These are phyloP conservation scores for Trypanosoma brucei DNA, from an alignment of 208 protist genomes.

Conservation along the genomic window DNA sequence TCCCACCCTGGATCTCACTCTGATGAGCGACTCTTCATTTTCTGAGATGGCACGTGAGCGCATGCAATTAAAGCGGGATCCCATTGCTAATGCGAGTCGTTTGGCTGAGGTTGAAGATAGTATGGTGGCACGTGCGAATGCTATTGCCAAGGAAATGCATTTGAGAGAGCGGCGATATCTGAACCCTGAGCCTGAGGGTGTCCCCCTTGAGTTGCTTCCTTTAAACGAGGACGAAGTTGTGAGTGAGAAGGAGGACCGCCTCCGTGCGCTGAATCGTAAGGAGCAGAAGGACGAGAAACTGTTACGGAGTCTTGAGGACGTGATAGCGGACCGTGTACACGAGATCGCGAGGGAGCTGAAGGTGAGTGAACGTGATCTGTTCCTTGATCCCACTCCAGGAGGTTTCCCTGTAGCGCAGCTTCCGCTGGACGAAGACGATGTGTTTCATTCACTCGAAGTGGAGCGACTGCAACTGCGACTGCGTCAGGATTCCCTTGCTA, in stretches of 20 bases:
- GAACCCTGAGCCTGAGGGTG: constrained; percentile 53
- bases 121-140: constrained; percentile 56
- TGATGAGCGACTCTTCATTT: constrained; percentile 49
- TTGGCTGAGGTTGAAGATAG: constrained; percentile 60
- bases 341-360: constrained; percentile 59
- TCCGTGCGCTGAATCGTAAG: constrained; percentile 50
- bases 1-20: constrained; percentile 43
- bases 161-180: constrained; percentile 45
- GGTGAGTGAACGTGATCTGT: constrained; percentile 38
- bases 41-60: constrained; percentile 41
- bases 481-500: constrained; percentile 16
- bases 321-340: constrained; percentile 56
- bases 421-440: constrained; percentile 34
- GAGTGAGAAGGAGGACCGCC: constrained; percentile 42
- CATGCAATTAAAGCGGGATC: constrained; percentile 33
- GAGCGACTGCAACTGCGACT: constrained; percentile 50
- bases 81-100: constrained; percentile 45
- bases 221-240: constrained; percentile 58
- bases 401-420: constrained; percentile 45
- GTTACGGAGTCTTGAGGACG: constrained; percentile 49
- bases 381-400: constrained; percentile 39
- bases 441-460: constrained; percentile 39
- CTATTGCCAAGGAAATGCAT: constrained; percentile 51
- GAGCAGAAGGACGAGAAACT: constrained; percentile 30
- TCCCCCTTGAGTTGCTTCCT: constrained; percentile 50